These are phyloP conservation scores for Solidago caesia DNA, from an alignment of 129 eudicot genomes.

Conservation along the genomic window DNA sequence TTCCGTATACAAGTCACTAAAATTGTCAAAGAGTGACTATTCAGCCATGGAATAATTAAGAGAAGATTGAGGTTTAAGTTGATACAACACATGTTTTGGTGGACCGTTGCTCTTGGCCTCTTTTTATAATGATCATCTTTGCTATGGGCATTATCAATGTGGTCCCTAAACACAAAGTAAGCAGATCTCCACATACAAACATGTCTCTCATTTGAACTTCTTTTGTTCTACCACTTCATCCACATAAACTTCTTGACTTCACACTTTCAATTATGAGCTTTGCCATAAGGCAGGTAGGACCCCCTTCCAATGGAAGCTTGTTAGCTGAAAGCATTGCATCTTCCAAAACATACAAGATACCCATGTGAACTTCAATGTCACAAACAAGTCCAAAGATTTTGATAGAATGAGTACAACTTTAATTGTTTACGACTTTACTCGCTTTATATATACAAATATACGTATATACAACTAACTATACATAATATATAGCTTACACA, in stretches of 20 bases:
- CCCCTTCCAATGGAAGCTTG: slow-evolving; percentile 41
- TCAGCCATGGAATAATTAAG: slow-evolving; percentile 7
- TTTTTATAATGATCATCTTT: slow-evolving; percentile 30
- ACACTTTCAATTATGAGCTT: slow-evolving; percentile 29
- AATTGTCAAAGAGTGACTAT: slow-evolving; percentile 17
- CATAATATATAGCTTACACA: neutral
- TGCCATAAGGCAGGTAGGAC: slow-evolving; percentile 42
- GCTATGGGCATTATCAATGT: slow-evolving; percentile 34
- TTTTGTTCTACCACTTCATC: slow-evolving; percentile 34
- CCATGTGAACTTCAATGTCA: slow-evolving; percentile 42
- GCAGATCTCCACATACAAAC: slow-evolving; percentile 38
- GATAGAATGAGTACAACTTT: slow-evolving; percentile 10
- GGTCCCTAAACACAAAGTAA: slow-evolving; percentile 37
- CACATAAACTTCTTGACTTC: slow-evolving; percentile 37
- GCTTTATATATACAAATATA: neutral
- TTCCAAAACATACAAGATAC: slow-evolving; percentile 38
- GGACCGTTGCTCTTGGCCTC: slow-evolving; percentile 30
- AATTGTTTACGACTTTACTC: neutral
- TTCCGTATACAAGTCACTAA: neutral
- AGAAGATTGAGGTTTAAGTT: slow-evolving; percentile 31
- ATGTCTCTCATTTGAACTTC: slow-evolving; percentile 39
- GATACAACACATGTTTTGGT: slow-evolving; percentile 36
- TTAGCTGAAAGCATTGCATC: slow-evolving; percentile 36
- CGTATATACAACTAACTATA: no score
- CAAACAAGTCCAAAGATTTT: slow-evolving; percentile 28